These are phyloP conservation scores for Shiraia bambusicola DNA, from an alignment of 2,329 filamentous ascomycete genomes.

Conservation along the genomic window DNA sequence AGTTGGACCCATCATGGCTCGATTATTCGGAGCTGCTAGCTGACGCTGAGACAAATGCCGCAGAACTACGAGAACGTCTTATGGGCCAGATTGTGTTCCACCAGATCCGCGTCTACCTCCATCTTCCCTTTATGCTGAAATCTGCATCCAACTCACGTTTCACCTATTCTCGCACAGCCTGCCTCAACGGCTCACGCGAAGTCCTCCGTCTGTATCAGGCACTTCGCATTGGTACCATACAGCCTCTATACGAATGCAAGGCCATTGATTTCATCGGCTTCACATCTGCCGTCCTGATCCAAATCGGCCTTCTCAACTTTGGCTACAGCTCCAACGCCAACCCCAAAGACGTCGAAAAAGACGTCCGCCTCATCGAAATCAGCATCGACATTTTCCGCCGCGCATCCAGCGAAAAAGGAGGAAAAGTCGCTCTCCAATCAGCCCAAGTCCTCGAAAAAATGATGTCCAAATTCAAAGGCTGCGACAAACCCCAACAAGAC, in stretches of 20 bases:
- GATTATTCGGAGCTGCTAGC: conserved; percentile 33
- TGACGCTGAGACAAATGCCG: conserved; percentile 35
- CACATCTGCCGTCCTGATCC: conserved; percentile 47
- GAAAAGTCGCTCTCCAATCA: conserved; percentile 45
- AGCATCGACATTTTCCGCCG: conserved; percentile 47
- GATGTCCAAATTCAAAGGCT: conserved; percentile 31
- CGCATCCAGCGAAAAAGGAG: conserved; percentile 44
- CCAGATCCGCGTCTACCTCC: conserved; percentile 48
- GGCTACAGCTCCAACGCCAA: conserved; percentile 15
- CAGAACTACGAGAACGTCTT: conserved; percentile 42
- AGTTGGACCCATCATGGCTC: conserved; percentile 45
- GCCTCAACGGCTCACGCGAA: conserved; percentile 45
- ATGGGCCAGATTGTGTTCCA: conserved; percentile 49
- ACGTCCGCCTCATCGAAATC: conserved; percentile 43
- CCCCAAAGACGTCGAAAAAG: conserved; percentile 36
- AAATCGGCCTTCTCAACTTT: conserved; percentile 47
- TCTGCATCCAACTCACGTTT: conserved; percentile 42
- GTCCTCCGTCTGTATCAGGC: conserved; percentile 45
- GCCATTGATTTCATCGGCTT: conserved; percentile 52
- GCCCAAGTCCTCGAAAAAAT: conserved; percentile 44
- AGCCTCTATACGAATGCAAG: conserved; percentile 50
- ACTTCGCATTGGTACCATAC: conserved; percentile 37
- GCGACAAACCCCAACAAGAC: conserved; percentile 6
- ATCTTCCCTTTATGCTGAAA: conserved; percentile 50
- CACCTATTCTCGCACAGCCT: conserved; percentile 43